Percentiles rank a stretch among this genome's conserved stretches.
These are phyloP conservation scores for Termitomyces sp. DNA, from an alignment of 1,284 basidiomycete genomes.

Conservation along the genomic window DNA sequence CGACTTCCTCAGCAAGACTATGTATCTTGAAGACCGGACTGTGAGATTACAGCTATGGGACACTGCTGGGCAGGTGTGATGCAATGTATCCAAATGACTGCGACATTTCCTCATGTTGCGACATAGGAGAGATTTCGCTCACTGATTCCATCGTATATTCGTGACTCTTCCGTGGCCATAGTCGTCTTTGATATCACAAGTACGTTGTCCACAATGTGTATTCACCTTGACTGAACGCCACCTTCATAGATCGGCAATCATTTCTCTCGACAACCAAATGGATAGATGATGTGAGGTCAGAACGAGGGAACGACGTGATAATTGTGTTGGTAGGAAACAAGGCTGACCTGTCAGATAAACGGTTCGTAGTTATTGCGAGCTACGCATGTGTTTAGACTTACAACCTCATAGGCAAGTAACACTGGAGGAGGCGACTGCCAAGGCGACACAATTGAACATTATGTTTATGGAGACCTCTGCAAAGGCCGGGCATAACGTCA, in stretches of 20 bases:
- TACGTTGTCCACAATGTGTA: too few relatives aligned
- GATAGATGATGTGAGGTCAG: slow-evolving; percentile 99
- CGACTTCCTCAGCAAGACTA: slow-evolving; percentile 99
- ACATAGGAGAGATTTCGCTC: slow-evolving; percentile 92
- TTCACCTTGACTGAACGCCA: background rate
- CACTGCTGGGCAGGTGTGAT: slow-evolving; percentile 85
- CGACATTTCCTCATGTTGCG: background rate
- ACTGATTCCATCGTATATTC: slow-evolving; percentile 97
- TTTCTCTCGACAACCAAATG: slow-evolving; percentile 98
- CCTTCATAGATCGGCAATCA: slow-evolving; percentile 77
- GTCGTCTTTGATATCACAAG: slow-evolving; percentile 99
- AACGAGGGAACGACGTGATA: slow-evolving; percentile 97
- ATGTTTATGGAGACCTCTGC: slow-evolving; percentile 99
- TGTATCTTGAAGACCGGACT: slow-evolving; percentile 99
- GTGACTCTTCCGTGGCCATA: slow-evolving; percentile 97
- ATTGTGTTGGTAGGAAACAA: slow-evolving; percentile 99
- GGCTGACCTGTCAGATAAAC: slow-evolving; percentile 92
- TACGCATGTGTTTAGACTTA: background rate
- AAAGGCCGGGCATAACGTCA: slow-evolving; percentile 99
- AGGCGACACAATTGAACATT: slow-evolving; percentile 89
- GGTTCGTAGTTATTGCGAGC: slow-evolving; percentile 41
- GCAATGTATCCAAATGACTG: slow-evolving; percentile 19
- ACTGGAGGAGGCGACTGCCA: slow-evolving; percentile 92
- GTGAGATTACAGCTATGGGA: slow-evolving; percentile 98
- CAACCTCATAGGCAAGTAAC: slow-evolving; percentile 82